Percentiles rank a stretch among this genome's conserved stretches.
Evolutionary conservation across 1,284 basidiomycete genomes (phyloP).

Genomic region (Microbotryomycetes sp.): DNA sequence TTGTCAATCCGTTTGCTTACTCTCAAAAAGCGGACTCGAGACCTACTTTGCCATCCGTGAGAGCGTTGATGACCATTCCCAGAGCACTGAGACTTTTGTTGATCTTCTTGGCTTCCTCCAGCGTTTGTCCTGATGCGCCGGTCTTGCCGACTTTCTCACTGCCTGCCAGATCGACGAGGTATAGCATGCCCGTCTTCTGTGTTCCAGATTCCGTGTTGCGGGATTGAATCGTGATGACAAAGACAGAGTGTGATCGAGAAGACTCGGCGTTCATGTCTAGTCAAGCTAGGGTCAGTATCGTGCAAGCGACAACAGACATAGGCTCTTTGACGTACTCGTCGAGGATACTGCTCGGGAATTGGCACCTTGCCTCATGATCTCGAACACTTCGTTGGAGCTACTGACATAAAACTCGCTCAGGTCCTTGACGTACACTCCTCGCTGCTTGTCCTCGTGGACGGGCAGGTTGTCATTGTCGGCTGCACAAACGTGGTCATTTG

Average conservation of each 20-base stretch:
- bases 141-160: conserved; percentile 99
- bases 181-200: conserved; percentile 93
- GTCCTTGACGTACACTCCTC: conserved; percentile 97
- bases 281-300: background rate
- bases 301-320: background rate
- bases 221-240: conserved; percentile 95
- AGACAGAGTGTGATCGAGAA: conserved; percentile 98
- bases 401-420: conserved; percentile 98
- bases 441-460: conserved; percentile 95
- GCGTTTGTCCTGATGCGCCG: conserved; percentile 94
- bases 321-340: conserved; percentile 65
- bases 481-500: conserved; percentile 42
- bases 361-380: conserved; percentile 97
- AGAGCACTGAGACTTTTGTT: conserved; percentile 97
- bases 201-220: conserved; percentile 90
- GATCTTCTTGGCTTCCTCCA: conserved; percentile 99
- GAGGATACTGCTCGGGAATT: conserved; percentile 85
- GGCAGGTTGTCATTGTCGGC: conserved; percentile 98
- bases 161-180: conserved; percentile 96
- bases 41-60: conserved; percentile 88
- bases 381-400: conserved; percentile 92
- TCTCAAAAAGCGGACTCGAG: background rate
- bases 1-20: background rate
- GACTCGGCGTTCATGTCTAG: conserved; percentile 99
- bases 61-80: conserved; percentile 98